Conservation (phyloP, 139 green algal genomes). For the Chlorella sp. region DNA sequence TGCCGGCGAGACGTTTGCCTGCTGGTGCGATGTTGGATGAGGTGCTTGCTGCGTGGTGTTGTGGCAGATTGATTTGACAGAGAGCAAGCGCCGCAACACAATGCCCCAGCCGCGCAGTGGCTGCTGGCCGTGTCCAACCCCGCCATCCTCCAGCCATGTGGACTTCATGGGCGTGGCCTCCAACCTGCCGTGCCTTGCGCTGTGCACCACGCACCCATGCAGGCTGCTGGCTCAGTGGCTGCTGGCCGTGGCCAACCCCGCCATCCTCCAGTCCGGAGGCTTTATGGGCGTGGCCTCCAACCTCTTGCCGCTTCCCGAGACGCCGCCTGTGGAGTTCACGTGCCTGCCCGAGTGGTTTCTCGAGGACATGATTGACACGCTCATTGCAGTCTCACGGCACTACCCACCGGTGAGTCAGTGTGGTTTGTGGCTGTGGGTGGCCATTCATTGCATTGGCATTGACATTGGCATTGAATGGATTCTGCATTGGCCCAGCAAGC, state of each 20-base stretch:
- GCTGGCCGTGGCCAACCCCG: constrained; percentile 42
- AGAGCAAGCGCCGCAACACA: no score
- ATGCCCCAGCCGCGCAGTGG: no score
- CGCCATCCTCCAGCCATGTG: not conserved
- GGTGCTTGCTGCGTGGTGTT: no score
- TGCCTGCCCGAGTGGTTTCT: constrained; percentile 82
- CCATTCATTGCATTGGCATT: no score
- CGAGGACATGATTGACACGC: constrained; percentile 72
- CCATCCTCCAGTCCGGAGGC: not conserved
- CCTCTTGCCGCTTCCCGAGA: constrained; percentile 56
- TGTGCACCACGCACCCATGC: no score
- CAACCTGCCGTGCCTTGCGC: constrained; percentile 52
- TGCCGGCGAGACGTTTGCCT: no score
- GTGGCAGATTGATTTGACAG: no score
- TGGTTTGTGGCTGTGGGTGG: no score
- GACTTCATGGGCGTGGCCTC: not conserved
- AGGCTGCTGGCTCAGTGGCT: constrained; percentile 72
- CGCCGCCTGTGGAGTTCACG: constrained; percentile 43
- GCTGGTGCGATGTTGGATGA: no score
- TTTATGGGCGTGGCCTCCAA: not conserved
- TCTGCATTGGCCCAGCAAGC: no score
- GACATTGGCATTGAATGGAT: no score
- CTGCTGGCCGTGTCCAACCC: constrained; percentile 53
- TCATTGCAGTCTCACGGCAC: constrained; percentile 46
- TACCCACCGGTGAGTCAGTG: constrained; percentile 5